Base-by-base conservation (phyloP, 306 rosid species). In the Cyclanthera cordifolia region DNA sequence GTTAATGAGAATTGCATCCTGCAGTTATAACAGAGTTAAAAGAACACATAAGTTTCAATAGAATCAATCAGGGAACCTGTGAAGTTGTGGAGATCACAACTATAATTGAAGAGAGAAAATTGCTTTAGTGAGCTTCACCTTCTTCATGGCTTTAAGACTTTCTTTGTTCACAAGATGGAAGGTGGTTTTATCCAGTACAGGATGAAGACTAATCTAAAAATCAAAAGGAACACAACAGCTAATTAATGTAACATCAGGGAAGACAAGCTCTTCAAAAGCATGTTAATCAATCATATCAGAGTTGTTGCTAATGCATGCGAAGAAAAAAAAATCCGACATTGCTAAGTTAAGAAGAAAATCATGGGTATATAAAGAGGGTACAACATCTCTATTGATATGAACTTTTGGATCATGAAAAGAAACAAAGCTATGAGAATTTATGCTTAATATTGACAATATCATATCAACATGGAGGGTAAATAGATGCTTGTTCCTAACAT, bases 81-180 rank as follows among this genome's bases (percentile, higher is more conserved):
- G 54, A 24, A 53, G 8, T 24, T 8, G 7, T 16, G 25, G 23
- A 30, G 23, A 32, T 24, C 28, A 9, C 27, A n/a, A 57, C 15
- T 10, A 45, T 58, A 46, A 51, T 7, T 49, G 69, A 53, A 67
- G 71, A 53, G 30, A 39, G 20, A 71, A 53, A 46, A 30, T 56
- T 5, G 45, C 59, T 54, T 8, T 43, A 58, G 73, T 51, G 67
- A 73, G 27, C 65, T 69, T 75, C 54, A 85, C 99, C 96, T 94
- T 90, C 86, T 94, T 94, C 99, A 94, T 94, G 67, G 57, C 72
- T 51, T 96, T 56, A 3, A 94, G 87, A 0, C 90, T 88, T 73
- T 94, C 90, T 84, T 90, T 94, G 91, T 94, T 94, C 79, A 94
- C 82, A 71, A 94, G 86, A 81, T 94, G 97, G 80, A 85, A 94